Base-by-base conservation (phyloP, 345 rosid genomes). In the Bruguiera parviflora region DNA sequence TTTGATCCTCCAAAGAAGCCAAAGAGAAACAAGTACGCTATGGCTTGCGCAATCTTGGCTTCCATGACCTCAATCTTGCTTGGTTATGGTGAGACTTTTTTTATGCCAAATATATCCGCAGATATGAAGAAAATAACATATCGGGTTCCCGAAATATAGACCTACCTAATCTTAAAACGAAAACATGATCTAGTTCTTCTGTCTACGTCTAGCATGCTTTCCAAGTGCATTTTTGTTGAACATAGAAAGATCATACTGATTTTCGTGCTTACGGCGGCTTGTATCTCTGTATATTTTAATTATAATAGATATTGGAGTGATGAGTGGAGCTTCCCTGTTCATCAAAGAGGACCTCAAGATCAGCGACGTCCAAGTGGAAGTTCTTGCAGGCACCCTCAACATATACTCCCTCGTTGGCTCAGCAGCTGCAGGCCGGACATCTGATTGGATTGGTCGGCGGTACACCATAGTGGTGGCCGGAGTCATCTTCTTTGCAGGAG, bases 381-480 rank as follows among this genome's bases (percentile, higher is more conserved):
- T 95, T 19, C 81, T 95, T 3, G 83, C 73, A 20, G 99, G 99
- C 0, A 82, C 39, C 56, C 72, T 95, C 18, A 95, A 88, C 81
- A 10, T 92, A 10, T 90, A 71, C 77, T 88, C 89, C 0, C 88
- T 95, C 0, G 8, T 95, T 0, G 99, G 99, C 51, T 86, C 98
- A 1, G 83, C 79, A n/a, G 85, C 85, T 1, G 99, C 98, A 31
- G 98, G 99, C 0, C 74, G 77, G 65, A 90, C 98, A 22, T 95
- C 99, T 4, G 98, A 95, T 55, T 87, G 85, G 96, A 75, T 95
- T n/a, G 99, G 99, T 16, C 88, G 98, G n/a, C 90, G 94, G 29
- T 95, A 85, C 78, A 95, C 99, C 3, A 90, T 95, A 16, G 95
- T 90, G 16, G 66, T 92, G 1, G 98, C 98, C 8, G 85, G 91